These are phyloP conservation scores for Claviceps arundinis DNA, from an alignment of 2,329 filamentous ascomycete genomes.

Conservation along the genomic window DNA sequence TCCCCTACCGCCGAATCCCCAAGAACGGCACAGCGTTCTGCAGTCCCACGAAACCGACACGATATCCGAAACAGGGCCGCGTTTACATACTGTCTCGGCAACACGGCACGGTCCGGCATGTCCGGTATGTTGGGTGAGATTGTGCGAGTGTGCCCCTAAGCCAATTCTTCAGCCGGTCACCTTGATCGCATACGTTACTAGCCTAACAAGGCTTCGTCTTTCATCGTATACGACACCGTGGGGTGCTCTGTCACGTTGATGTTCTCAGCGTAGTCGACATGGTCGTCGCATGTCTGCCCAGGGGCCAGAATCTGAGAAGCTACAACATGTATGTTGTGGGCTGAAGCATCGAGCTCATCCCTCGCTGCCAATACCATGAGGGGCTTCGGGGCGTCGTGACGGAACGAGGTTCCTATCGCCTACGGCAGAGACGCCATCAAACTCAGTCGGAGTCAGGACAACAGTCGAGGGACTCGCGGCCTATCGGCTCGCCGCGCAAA, in stretches of 20 bases:
- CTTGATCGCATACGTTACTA: background rate
- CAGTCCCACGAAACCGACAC: background rate
- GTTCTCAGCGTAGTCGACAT: background rate
- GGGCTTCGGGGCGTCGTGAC: background rate
- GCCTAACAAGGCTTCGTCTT: background rate
- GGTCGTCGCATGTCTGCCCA: background rate
- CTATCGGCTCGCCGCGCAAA: background rate
- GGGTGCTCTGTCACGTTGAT: background rate
- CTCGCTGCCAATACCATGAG: background rate
- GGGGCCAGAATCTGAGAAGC: background rate
- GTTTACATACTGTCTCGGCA: background rate
- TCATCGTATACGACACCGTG: background rate
- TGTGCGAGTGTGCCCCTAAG: background rate
- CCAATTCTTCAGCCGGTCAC: background rate
- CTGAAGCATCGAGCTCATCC: background rate
- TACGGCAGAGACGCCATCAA: background rate
- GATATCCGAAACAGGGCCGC: background rate
- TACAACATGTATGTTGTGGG: background rate
- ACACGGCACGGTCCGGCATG: background rate
- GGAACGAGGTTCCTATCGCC: background rate
- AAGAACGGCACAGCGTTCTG: too few relatives aligned
- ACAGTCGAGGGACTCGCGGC: background rate
- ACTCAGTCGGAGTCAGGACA: background rate
- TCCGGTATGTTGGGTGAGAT: background rate
- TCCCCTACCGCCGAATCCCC: background rate